Conservation (phyloP, 805 yeast species). For the Millerozyma miso region DNA sequence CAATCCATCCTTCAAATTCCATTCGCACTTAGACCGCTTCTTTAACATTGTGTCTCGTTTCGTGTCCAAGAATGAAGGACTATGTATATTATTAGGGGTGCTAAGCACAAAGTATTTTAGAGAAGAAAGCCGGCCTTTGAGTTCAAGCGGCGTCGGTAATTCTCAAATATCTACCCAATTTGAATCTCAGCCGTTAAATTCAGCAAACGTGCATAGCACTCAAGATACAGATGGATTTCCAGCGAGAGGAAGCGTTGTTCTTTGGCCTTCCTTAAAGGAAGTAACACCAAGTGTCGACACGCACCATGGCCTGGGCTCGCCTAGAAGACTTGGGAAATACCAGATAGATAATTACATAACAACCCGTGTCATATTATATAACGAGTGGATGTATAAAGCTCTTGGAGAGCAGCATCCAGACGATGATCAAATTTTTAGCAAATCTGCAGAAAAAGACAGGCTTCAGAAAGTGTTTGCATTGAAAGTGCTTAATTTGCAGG, state of each 20-base stretch:
- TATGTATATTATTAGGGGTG: constrained; percentile 27
- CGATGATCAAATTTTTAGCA: neutral
- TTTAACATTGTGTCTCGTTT: constrained; percentile 21
- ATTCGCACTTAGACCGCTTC: constrained; percentile 25
- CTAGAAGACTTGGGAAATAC: neutral
- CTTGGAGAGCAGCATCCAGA: neutral
- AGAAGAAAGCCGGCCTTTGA: constrained; percentile 2
- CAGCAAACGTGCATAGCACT: neutral
- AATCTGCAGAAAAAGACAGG: neutral
- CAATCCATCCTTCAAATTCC: constrained; percentile 27
- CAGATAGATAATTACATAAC: constrained; percentile 17
- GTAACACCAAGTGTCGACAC: neutral
- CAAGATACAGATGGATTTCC: neutral
- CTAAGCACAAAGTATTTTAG: constrained; percentile 25
- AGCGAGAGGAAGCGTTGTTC: constrained; percentile 1
- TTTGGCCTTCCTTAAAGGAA: constrained; percentile 3
- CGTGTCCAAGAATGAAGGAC: constrained; percentile 19
- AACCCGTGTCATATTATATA: constrained; percentile 25
- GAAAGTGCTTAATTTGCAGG: constrained; percentile 9
- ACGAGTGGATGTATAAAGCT: constrained; percentile 30
- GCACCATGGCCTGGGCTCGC: neutral
- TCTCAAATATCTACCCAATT: constrained; percentile 4
- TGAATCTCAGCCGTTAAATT: neutral
- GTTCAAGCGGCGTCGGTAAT: neutral
- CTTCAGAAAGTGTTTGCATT: constrained; percentile 15